Evolutionary conservation across 2,329 filamentous ascomycete genomes (phyloP).

Genomic region (Pestalotiopsis sp.): DNA sequence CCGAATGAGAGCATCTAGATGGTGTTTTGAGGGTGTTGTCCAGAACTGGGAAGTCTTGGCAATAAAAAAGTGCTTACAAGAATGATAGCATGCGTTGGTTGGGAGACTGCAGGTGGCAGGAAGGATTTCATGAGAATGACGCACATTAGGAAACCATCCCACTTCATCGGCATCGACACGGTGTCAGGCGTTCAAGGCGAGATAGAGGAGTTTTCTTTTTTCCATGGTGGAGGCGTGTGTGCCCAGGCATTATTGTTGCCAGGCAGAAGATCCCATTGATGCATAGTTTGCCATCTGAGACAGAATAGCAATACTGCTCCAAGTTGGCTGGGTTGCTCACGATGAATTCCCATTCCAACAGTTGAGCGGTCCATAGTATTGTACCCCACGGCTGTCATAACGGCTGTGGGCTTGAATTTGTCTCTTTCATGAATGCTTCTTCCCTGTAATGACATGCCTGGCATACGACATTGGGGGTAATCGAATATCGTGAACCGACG

Average conservation of each 20-base stretch:
- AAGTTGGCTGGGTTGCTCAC: background rate
- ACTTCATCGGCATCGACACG: slow-evolving; percentile 4
- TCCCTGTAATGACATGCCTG: background rate
- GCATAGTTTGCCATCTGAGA: background rate
- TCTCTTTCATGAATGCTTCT: background rate
- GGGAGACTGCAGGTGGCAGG: background rate
- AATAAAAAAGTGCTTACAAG: slow-evolving; percentile 14
- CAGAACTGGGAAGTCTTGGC: slow-evolving; percentile 42
- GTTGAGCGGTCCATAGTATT: background rate
- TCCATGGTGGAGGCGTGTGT: background rate
- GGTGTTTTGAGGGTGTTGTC: slow-evolving; percentile 16
- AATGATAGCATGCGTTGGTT: background rate
- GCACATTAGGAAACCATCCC: background rate
- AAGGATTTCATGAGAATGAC: background rate
- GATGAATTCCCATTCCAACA: background rate
- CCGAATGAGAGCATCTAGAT: slow-evolving; percentile 19
- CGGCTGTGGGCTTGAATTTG: background rate
- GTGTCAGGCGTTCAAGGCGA: slow-evolving; percentile 7
- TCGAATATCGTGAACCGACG: no score
- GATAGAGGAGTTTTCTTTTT: background rate
- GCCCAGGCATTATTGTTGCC: background rate
- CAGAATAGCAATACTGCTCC: background rate
- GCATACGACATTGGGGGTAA: no score
- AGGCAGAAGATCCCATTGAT: background rate
- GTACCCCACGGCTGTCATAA: background rate